phyloP scores from a whole-genome alignment of 257 asterid species.

The Solanum arcanum region DNA sequence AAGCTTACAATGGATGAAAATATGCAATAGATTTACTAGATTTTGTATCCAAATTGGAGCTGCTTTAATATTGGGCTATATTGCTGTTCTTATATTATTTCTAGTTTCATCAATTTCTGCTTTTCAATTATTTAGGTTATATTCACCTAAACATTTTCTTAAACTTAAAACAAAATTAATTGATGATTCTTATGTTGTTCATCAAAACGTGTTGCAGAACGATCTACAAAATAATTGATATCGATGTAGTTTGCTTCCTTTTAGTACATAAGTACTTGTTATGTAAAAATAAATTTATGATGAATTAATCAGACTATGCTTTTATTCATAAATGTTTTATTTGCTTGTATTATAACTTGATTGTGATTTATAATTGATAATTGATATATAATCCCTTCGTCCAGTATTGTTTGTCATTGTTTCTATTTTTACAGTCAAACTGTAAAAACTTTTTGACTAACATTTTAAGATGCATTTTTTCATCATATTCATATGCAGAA shows the following conservation, averaged over 20 bases:
- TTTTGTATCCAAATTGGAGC: slow-evolving; percentile 63
- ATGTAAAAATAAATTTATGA: background rate
- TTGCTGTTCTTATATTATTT: slow-evolving; percentile 28
- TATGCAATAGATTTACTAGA: slow-evolving; percentile 43
- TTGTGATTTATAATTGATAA: background rate
- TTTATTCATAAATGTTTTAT: background rate
- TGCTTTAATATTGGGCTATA: slow-evolving; percentile 28
- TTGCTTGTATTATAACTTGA: background rate
- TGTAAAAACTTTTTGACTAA: too few species aligned
- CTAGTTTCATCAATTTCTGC: slow-evolving; percentile 44
- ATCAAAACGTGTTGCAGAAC: background rate
- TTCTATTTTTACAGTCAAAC: too few species aligned
- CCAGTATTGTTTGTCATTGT: too few species aligned
- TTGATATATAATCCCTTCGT: too few species aligned
- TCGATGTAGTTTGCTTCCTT: background rate
- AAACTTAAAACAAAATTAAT: slow-evolving; percentile 18
- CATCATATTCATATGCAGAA: too few species aligned
- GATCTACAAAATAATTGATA: background rate
- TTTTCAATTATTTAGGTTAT: slow-evolving; percentile 39
- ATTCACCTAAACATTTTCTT: slow-evolving; percentile 47
- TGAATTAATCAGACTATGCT: background rate
- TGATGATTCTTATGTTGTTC: background rate
- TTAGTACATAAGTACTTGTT: background rate
- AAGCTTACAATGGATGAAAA: slow-evolving; percentile 59
- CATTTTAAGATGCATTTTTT: too few species aligned